Conservation (phyloP, 306 rosid species). For the Trifolium dubium region DNA sequence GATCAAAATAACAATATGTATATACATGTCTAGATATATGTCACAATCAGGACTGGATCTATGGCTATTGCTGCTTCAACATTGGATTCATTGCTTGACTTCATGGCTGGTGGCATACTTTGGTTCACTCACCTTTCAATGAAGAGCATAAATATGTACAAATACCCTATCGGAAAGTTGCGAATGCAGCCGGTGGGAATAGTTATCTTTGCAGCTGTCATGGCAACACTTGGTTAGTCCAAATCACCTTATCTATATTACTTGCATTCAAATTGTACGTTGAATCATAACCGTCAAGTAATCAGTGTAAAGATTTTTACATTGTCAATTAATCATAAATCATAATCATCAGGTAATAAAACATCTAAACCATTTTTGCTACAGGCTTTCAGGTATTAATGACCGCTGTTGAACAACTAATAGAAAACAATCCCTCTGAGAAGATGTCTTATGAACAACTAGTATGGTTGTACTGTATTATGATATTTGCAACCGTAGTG, state of each 20-base stretch:
- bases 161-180: slow-evolving; percentile 89
- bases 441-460: slow-evolving; percentile 57
- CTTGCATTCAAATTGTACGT: slow-evolving; percentile 19
- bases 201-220: slow-evolving; percentile 85
- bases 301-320: background rate
- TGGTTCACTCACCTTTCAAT: slow-evolving; percentile 92
- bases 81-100: slow-evolving; percentile 78
- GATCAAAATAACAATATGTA: background rate
- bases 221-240: slow-evolving; percentile 85
- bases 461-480: slow-evolving; percentile 69
- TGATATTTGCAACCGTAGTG: slow-evolving; percentile 72
- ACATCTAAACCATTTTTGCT: slow-evolving; percentile 24
- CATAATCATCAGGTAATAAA: background rate
- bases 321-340: background rate
- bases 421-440: slow-evolving; percentile 52
- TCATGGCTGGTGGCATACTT: slow-evolving; percentile 94
- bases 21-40: slow-evolving; percentile 57
- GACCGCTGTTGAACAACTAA: slow-evolving; percentile 69
- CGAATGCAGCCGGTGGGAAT: slow-evolving; percentile 97
- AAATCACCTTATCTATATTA: slow-evolving; percentile 28
- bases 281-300: background rate
- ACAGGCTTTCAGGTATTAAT: slow-evolving; percentile 88
- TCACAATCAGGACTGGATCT: slow-evolving; percentile 70
- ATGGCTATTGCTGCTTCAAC: slow-evolving; percentile 87
- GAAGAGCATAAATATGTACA: slow-evolving; percentile 78